A percentile compares a stretch with the other conserved stretches of the same genome.
These are phyloP conservation scores for Striga hermonthica DNA, from an alignment of 305 asterid genomes.

Conservation along the genomic window DNA sequence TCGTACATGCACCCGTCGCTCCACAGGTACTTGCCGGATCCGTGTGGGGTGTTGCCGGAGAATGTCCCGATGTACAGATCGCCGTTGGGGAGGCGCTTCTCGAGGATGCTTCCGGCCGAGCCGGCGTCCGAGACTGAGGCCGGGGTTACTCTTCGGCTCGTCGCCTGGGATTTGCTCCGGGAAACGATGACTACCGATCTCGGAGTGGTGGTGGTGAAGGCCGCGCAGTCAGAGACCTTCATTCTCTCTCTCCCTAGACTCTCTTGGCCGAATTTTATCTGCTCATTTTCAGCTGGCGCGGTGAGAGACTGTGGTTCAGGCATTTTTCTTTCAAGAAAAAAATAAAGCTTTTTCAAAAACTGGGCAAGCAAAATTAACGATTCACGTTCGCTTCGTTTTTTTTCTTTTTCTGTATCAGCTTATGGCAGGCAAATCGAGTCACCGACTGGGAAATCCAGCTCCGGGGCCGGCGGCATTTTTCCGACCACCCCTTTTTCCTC, in stretches of 20 bases:
- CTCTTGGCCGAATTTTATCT: constrained; percentile 31
- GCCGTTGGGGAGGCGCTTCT: constrained; percentile 67
- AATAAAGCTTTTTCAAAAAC: background rate
- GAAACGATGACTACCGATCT: constrained; percentile 61
- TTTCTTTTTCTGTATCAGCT: background rate
- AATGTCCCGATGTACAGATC: constrained; percentile 73
- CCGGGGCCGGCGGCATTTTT: constrained; percentile 38
- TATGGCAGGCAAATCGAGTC: constrained; percentile 26
- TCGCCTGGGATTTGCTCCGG: constrained; percentile 61
- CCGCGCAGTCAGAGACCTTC: constrained; percentile 28
- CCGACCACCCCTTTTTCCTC: background rate
- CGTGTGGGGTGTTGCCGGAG: constrained; percentile 58
- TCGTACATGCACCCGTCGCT: constrained; percentile 80
- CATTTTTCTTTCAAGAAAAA: constrained; percentile 38
- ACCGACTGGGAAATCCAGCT: constrained; percentile 27
- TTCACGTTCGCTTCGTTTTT: too few species aligned
- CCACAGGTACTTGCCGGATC: constrained; percentile 81
- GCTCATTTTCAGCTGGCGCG: constrained; percentile 32
- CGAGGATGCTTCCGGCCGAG: constrained; percentile 27
- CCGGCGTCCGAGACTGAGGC: constrained; percentile 35
- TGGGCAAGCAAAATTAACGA: background rate
- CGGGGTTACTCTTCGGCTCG: constrained; percentile 56
- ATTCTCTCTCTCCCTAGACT: constrained; percentile 25
- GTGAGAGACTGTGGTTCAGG: constrained; percentile 37
- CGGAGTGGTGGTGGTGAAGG: constrained; percentile 52